Evolutionary conservation across 1,139 yeast genomes (phyloP).

Genomic region (Kodamaea ohmeri): DNA sequence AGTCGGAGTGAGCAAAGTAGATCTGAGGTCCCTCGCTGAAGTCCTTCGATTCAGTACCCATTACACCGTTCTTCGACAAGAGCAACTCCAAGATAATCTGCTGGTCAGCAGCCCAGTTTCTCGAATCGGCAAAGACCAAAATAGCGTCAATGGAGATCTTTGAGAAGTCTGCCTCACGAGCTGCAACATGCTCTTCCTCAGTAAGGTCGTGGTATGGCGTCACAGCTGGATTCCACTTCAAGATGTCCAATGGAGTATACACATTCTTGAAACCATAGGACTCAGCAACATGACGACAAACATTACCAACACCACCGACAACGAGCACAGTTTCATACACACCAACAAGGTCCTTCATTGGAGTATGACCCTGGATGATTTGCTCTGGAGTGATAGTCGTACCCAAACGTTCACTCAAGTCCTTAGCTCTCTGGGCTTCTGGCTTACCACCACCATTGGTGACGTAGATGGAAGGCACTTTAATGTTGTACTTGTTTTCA

Average conservation of each 20-base stretch:
- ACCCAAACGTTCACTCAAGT: constrained; percentile 59
- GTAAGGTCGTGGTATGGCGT: constrained; percentile 75
- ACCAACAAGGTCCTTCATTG: constrained; percentile 74
- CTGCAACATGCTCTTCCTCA: constrained; percentile 60
- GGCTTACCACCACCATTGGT: constrained; percentile 90
- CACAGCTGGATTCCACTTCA: constrained; percentile 84
- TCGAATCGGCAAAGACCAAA: constrained; percentile 75
- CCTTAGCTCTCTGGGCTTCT: constrained; percentile 67
- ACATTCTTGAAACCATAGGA: constrained; percentile 75
- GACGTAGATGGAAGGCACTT: constrained; percentile 81
- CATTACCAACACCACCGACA: constrained; percentile 82
- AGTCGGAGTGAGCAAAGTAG: constrained; percentile 84
- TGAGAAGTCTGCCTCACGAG: constrained; percentile 62
- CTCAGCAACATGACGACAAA: constrained; percentile 76
- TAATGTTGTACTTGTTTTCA: constrained; percentile 71
- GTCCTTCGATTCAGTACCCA: constrained; percentile 74
- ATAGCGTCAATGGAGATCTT: constrained; percentile 66
- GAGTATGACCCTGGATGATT: constrained; percentile 86
- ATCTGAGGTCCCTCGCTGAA: constrained; percentile 77
- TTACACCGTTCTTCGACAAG: constrained; percentile 69
- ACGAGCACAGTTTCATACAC: constrained; percentile 70
- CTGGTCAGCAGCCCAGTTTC: constrained; percentile 90
- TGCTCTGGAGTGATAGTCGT: constrained; percentile 66
- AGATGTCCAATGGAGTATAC: constrained; percentile 72
- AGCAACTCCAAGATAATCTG: constrained; percentile 78